These are phyloP conservation scores for Dentipellis sp. DNA, from an alignment of 768 basidiomycete genomes.

Conservation along the genomic window DNA sequence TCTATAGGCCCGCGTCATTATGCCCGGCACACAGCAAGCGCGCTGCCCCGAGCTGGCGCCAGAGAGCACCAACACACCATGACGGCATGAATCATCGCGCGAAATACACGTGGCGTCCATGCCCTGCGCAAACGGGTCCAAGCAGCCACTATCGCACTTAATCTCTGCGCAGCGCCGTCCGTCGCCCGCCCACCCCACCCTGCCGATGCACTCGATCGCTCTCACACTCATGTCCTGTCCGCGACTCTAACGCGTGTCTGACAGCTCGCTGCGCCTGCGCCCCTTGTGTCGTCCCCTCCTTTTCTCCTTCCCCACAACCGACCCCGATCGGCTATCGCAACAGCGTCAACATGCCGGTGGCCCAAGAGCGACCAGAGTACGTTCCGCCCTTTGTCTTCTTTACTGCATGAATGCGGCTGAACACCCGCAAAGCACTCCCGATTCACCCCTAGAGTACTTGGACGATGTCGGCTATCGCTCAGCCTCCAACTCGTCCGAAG, in stretches of 20 bases:
- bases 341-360: neutral
- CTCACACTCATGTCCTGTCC: neutral
- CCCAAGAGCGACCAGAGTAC: neutral
- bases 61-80: too few species aligned
- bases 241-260: neutral
- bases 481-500: slow-evolving; percentile 10
- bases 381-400: neutral
- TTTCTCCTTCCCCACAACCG: slow-evolving; percentile 1
- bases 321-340: neutral
- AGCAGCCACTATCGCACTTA: slow-evolving; percentile 7
- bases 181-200: neutral
- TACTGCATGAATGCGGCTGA: neutral
- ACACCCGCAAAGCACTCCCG: neutral
- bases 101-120: slow-evolving; percentile 6
- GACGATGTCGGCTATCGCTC: slow-evolving; percentile 6
- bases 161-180: neutral
- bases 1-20: neutral
- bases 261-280: neutral
- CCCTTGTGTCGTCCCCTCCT: neutral
- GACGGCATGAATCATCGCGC: neutral
- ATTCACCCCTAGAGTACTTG: neutral
- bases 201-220: neutral
- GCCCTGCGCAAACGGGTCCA: neutral
- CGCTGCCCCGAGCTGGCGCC: too few species aligned
- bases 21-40: too few species aligned